Evolutionary conservation across 345 rosid genomes (phyloP).

Genomic region (Kandelia obovata): DNA sequence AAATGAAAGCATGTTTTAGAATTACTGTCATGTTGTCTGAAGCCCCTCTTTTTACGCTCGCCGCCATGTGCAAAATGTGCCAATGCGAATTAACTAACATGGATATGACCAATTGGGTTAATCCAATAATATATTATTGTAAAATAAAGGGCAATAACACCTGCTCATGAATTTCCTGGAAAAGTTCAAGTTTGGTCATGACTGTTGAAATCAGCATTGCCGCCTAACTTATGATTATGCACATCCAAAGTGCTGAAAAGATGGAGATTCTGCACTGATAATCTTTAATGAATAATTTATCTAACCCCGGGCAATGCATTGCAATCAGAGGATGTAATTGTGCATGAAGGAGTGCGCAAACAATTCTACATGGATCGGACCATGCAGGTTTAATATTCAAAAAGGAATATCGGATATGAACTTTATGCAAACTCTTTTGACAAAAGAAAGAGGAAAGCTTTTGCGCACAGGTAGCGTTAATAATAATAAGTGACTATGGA

Average conservation of each 20-base stretch:
- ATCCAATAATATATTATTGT: background rate
- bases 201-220: background rate
- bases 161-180: background rate
- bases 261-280: background rate
- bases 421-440: constrained; percentile 2
- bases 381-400: background rate
- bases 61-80: constrained; percentile 5
- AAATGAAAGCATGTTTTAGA: background rate
- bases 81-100: background rate
- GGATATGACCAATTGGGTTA: too few relatives aligned
- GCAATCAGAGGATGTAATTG: too few relatives aligned
- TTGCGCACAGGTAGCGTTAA: background rate
- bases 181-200: background rate
- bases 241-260: background rate
- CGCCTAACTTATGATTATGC: background rate
- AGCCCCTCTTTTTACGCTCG: background rate
- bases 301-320: too few relatives aligned
- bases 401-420: background rate
- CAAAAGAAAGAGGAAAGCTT: background rate
- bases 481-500: background rate
- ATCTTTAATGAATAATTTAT: background rate
- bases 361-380: background rate
- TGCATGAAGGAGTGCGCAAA: background rate
- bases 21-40: background rate
- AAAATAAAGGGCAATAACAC: background rate